Base-by-base conservation (phyloP, 2,329 filamentous ascomycete genomes). In the Bertia moriformis region DNA sequence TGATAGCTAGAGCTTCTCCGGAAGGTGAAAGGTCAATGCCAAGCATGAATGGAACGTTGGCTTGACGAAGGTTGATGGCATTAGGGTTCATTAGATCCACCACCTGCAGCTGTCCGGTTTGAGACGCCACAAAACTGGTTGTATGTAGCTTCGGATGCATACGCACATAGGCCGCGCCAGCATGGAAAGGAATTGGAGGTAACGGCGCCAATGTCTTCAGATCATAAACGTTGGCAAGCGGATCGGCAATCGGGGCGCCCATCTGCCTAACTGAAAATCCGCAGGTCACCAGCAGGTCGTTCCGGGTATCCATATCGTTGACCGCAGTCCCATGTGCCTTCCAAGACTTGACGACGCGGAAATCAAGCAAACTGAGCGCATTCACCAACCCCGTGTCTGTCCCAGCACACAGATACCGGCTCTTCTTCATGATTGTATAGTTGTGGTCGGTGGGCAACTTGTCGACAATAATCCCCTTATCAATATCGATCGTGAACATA, bases 111-210 rank as follows among this genome's bases (percentile, higher is more conserved):
- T 95, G 87, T 1, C 93, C 91, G 33, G 77, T 83, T 51, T 93
- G 86, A 2, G 89, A 94, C 19, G 88, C 79, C 38, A 98, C 85
- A 43, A 98, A 88, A 50, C 85, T 89, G 0, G 93, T 96, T 0
- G 91, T 95, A 15, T 87, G 81, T 73, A 98, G 83, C 49, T 87
- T 81, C 1, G 93, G 91, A 56, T 98, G 91, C 83, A 98, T 91
- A 42, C 91, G 79, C 32, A 95, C 88, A 62, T 87, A 93, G 24
- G 91, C 89, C 27, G 89, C 91, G 7, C 91, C 87, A 2, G 87
- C 82, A 41, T 91, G 89, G 48, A 82, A 98, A 0, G 91, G 85
- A 32, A 98, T 89, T 0, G 91, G 91, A 3, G 86, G 82, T 53
- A 95, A 74, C 17, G 87, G 86, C 14, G 76, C 73, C 63, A 95